Conservation (phyloP, 2,329 filamentous ascomycete species). For the Coccinonectria pachysandricola region DNA sequence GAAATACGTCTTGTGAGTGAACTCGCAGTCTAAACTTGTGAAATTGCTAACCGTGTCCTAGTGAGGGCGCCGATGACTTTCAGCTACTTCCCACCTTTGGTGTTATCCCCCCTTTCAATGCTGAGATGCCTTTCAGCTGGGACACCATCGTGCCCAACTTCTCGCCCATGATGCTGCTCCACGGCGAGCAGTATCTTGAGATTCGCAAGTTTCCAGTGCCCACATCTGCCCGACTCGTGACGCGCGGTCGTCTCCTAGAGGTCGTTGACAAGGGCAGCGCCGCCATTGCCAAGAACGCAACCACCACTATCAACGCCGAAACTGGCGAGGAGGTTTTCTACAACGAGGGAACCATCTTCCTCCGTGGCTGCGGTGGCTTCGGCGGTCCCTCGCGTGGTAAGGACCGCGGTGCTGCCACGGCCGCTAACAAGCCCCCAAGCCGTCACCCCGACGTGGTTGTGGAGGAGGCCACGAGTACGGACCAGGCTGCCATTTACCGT, state of each 20-base stretch:
- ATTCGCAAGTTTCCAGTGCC: slow-evolving; percentile 86
- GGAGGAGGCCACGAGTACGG: slow-evolving; percentile 76
- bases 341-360: slow-evolving; percentile 89
- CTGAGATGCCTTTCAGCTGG: slow-evolving; percentile 68
- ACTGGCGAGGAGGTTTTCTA: slow-evolving; percentile 91
- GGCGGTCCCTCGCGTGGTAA: slow-evolving; percentile 67
- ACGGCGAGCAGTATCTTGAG: slow-evolving; percentile 97
- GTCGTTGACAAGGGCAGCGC: slow-evolving; percentile 93
- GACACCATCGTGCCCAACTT: slow-evolving; percentile 88
- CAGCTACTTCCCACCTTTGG: slow-evolving; percentile 91
- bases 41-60: slow-evolving; percentile 11
- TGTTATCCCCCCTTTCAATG: slow-evolving; percentile 88
- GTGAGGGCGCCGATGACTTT: slow-evolving; percentile 83
- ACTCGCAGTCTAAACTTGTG: neutral
- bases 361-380: slow-evolving; percentile 84
- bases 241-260: slow-evolving; percentile 74
- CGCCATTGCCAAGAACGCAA: slow-evolving; percentile 69
- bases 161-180: slow-evolving; percentile 95
- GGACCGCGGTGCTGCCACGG: slow-evolving; percentile 72
- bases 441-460: slow-evolving; percentile 71
- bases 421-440: slow-evolving; percentile 66
- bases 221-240: slow-evolving; percentile 66
- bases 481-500: slow-evolving; percentile 89
- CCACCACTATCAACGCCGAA: slow-evolving; percentile 73
- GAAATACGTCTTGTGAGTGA: slow-evolving; percentile 61